Evolutionary conservation across 2,329 filamentous ascomycete genomes (phyloP), one percentile per base, ranked within the genome.

Genomic region (Verticillium albo-atrum): DNA sequence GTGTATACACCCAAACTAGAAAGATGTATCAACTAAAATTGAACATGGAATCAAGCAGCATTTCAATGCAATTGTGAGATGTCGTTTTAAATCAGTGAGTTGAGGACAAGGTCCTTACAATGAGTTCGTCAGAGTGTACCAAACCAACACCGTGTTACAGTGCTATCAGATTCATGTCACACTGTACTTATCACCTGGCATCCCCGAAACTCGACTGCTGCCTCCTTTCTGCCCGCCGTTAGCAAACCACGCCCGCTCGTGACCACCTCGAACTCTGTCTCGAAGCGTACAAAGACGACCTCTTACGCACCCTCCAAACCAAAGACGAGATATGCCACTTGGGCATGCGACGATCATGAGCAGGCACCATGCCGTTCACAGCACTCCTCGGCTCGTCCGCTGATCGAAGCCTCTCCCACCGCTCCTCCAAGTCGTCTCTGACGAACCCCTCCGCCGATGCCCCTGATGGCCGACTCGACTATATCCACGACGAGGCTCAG

Each of bases 401-500:
- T 54, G 61, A 64, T 30, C 60, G 47, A 52, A n/a, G 42, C 10
- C 56, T 55, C 50, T 34, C 53, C 57, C 54, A 34, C 32, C 54
- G 32, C 34, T 34, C 54, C 30, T 34, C 54, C 54, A 25, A 47
- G 27, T 28, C 59, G 15, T 28, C 25, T 50, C 55, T 28, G 34
- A 26, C 68, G 59, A 71, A 70, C 67, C 62, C 68, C 30, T 64
- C 67, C 66, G 63, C 64, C 66, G 68, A 67, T 57, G 55, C 64
- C 17, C n/a, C 37, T 34, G 69, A 70, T 59, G 65, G 68, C 32
- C 65, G 68, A 12, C 53, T 63, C 60, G 78, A 79, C 53, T 85
- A 81, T 68, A 84, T 88, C 65, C 74, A 76, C 66, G 82, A 86
- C 61, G 82, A 84, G 63, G 70, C 79, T 32, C 81, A 88, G 66